Evolutionary conservation across 176 grass and related monocot species (phyloP), one percentile per base, ranked within the genome.

Genomic region (Aegilops longissima): DNA sequence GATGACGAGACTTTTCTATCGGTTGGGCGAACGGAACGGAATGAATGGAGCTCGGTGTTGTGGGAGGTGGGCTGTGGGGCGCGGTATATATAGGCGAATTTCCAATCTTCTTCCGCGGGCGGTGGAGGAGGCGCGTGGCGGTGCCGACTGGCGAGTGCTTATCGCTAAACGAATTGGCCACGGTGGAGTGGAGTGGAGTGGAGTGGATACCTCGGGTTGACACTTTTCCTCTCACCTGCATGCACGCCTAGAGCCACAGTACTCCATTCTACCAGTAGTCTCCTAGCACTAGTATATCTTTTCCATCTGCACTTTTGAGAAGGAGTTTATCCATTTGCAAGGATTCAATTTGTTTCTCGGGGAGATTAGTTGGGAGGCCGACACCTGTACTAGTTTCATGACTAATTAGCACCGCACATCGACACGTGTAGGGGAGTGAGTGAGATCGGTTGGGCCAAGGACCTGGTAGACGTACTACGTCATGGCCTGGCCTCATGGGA

Each of bases 1-100:
- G 47, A 77, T 3, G 74, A 77, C 56, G 18, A 34, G 74, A 77
- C 47, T 77, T 56, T 31, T 77, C 25, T 3, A 2, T 21, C 30
- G 9, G 74, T 34, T 77, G 74, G 45, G 27, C 27, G 25, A 54
- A 54, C 16, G 27, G 52, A 56, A 56, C 1, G 52, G 18, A 59
- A 59, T 21, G 56, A 54, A 54, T 54, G 51, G 73, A 77, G 27
- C 9, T 56, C 54, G 51, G 56, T 59, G 74, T 6, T 77, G 74
- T 34, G 47, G 16, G 16, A 21, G 25, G 27, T 4, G 73, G 68
- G 2, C 5, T 62, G 23, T 11, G 77, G 62, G 64, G 11, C 8
- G 17, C 8, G 17, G 24, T 77, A 61, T 90, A 56, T 95, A 88
- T 92, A 93, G 77, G 81, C 68, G 58, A 76, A 20, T 29, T 52